These are phyloP conservation scores for Leccinum fuscescens DNA, from an alignment of 1,284 basidiomycete species.

Conservation along the genomic window DNA sequence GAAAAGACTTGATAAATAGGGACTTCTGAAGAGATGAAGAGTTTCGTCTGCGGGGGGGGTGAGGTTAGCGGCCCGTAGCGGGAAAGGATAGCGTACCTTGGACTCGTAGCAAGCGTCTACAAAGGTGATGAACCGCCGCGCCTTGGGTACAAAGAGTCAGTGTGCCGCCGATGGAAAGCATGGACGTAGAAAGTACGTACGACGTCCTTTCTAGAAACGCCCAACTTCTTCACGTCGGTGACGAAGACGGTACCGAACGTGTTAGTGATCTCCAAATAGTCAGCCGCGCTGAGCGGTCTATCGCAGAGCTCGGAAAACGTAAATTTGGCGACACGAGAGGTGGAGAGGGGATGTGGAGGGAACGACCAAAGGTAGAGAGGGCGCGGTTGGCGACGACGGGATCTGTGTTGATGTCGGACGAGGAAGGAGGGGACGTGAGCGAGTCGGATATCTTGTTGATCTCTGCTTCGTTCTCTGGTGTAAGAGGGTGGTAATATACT, in stretches of 20 bases:
- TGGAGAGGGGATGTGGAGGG: conserved; percentile 80
- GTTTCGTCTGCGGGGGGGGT: conserved; percentile 60
- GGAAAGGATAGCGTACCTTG: conserved; percentile 48
- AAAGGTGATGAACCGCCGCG: conserved; percentile 95
- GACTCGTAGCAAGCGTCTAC: conserved; percentile 96
- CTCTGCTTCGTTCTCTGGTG: conserved; percentile 62
- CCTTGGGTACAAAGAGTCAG: conserved; percentile 42
- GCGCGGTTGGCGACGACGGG: conserved; percentile 65
- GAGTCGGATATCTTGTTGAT: conserved; percentile 83
- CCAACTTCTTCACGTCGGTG: conserved; percentile 86
- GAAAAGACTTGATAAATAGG: conserved; percentile 88
- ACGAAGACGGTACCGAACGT: conserved; percentile 89
- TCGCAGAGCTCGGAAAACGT: conserved; percentile 88
- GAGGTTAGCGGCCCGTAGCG: background rate
- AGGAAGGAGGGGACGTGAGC: conserved; percentile 50
- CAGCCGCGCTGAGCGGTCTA: conserved; percentile 87
- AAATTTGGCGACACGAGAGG: conserved; percentile 81
- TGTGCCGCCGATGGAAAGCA: background rate
- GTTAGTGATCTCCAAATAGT: conserved; percentile 93
- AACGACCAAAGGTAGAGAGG: conserved; percentile 88
- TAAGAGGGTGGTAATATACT: conserved; percentile 86
- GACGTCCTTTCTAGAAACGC: conserved; percentile 84
- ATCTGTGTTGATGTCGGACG: conserved; percentile 28
- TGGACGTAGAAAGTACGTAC: conserved; percentile 36
- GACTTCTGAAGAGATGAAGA: conserved; percentile 88